A percentile compares a stretch with the other conserved stretches of the same genome.
Evolutionary conservation across 192 early-diverging fungal species (phyloP).

Genomic region (Gryganskiella cystojenkinii): DNA sequence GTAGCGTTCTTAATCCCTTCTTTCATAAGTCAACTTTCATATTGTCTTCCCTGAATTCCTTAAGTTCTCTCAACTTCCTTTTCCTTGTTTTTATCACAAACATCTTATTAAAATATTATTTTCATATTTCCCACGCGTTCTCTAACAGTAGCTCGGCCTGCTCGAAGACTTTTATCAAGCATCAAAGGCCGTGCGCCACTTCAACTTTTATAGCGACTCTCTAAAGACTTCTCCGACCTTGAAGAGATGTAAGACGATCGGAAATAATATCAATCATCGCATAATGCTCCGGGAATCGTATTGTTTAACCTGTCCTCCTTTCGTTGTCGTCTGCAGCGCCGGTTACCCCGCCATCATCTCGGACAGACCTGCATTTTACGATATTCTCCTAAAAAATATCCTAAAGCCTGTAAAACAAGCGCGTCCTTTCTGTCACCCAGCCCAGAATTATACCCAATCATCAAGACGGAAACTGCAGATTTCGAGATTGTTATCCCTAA

Average conservation of each 20-base stretch:
- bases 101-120: no score
- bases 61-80: no score
- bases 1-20: no score
- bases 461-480: conserved; percentile 12
- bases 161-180: conserved; percentile 21
- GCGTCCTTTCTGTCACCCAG: conserved; percentile 25
- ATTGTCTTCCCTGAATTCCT: no score
- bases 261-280: not conserved
- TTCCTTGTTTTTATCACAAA: no score
- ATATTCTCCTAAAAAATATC: conserved; percentile 17
- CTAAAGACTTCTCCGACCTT: conserved; percentile 28
- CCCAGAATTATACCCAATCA: conserved; percentile 19
- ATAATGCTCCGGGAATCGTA: not conserved
- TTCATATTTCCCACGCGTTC: no score
- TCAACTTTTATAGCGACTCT: conserved; percentile 22
- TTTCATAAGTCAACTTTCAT: no score
- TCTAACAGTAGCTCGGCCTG: no score
- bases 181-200: conserved; percentile 21
- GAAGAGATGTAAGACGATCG: conserved; percentile 24
- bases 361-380: conserved; percentile 27
- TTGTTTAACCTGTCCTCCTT: not conserved
- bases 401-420: conserved; percentile 19
- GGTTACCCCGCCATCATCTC: conserved; percentile 28
- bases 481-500: conserved; percentile 33
- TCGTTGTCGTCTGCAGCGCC: not conserved